phyloP scores from a whole-genome alignment of 441 rosid species.

The Biscutella laevigata region DNA sequence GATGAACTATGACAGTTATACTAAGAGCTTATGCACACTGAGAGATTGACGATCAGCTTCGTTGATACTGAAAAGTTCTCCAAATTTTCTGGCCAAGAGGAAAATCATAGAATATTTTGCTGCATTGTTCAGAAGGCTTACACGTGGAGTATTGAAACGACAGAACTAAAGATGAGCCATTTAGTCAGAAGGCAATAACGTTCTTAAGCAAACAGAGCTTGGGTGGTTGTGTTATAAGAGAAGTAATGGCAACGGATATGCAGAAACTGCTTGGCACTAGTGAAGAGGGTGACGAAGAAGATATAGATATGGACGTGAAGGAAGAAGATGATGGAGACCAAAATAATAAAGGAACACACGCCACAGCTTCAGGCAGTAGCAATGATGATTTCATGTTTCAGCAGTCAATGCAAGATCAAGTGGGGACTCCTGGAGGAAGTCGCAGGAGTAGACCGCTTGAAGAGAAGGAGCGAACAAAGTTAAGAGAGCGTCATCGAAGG shows the following conservation, averaged over 20 bases:
- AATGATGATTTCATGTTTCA: constrained; percentile 53
- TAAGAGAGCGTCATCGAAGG: constrained; percentile 92
- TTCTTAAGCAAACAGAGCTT: constrained; percentile 22
- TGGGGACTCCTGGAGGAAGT: constrained; percentile 54
- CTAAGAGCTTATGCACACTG: constrained; percentile 23
- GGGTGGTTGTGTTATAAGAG: constrained; percentile 18
- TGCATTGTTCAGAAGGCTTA: constrained; percentile 16
- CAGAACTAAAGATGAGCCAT: constrained; percentile 23
- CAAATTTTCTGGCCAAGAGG: not conserved
- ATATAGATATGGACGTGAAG: constrained; percentile 76
- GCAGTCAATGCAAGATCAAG: constrained; percentile 70
- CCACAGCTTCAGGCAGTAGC: constrained; percentile 40
- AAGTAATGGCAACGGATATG: constrained; percentile 68
- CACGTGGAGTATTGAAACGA: constrained; percentile 17
- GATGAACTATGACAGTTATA: constrained; percentile 1
- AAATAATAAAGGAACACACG: constrained; percentile 42
- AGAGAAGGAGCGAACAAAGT: constrained; percentile 96
- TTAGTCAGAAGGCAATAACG: constrained; percentile 7
- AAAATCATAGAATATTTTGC: constrained; percentile 11
- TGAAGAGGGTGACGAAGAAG: constrained; percentile 88
- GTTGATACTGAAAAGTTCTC: not conserved
- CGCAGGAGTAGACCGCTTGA: constrained; percentile 82
- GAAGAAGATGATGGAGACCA: constrained; percentile 70
- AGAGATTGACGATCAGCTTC: constrained; percentile 21
- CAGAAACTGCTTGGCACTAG: constrained; percentile 63